These are phyloP conservation scores for Raphanus sativus DNA, from an alignment of 345 rosid species.

Conservation along the genomic window DNA sequence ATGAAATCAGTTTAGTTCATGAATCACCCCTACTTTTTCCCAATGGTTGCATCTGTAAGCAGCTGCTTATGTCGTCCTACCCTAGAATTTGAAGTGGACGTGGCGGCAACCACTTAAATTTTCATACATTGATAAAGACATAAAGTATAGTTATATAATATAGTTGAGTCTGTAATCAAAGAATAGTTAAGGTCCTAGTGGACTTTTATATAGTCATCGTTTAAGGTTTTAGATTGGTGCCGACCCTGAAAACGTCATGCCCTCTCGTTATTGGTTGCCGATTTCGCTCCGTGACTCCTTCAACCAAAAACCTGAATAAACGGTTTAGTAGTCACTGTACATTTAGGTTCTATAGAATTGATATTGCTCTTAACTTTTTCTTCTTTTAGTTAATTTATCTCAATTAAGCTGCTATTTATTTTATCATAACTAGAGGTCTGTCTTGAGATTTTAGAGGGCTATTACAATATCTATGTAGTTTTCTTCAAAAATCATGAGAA, in stretches of 20 bases:
- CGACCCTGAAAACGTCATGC: constrained; percentile 15
- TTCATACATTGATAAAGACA: background rate
- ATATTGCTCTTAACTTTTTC: background rate
- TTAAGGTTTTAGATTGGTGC: background rate
- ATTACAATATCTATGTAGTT: no score
- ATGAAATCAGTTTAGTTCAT: background rate
- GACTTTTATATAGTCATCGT: background rate
- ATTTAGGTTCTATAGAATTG: background rate
- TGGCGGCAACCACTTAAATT: constrained; percentile 25
- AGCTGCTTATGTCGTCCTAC: constrained; percentile 4
- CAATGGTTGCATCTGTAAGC: background rate
- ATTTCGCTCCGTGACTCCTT: background rate
- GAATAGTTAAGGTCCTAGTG: background rate
- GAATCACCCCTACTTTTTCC: background rate
- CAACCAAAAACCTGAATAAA: constrained; percentile 1
- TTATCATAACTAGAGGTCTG: background rate
- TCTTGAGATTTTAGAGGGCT: no score
- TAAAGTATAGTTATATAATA: background rate
- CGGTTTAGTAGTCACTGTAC: background rate
- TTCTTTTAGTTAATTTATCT: background rate
- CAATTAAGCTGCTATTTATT: background rate
- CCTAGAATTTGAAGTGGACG: constrained; percentile 13
- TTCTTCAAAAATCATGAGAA: no score
- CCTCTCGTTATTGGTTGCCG: background rate
- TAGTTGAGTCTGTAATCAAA: background rate